phyloP scores from a whole-genome alignment of 179 eudicot genomes.

The Patellifolia procumbens region DNA sequence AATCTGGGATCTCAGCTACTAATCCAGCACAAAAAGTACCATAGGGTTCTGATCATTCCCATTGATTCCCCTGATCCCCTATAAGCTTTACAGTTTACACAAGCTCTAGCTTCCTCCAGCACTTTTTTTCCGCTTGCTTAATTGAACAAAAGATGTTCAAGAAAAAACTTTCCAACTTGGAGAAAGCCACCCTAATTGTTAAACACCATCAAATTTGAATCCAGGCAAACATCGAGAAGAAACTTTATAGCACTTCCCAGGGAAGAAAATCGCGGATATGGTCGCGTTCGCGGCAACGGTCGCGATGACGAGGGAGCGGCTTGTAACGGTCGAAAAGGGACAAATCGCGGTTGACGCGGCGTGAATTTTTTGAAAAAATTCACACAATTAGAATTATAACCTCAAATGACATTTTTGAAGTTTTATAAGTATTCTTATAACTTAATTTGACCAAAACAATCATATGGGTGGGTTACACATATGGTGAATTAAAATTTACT shows the following conservation, averaged over 20 bases:
- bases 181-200: neutral
- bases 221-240: neutral
- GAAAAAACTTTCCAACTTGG: neutral
- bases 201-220: neutral
- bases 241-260: neutral
- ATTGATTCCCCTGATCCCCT: neutral
- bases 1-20: neutral
- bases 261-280: too few species aligned
- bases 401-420: too few species aligned
- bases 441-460: too few species aligned
- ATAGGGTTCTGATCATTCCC: neutral
- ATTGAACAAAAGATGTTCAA: neutral
- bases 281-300: too few species aligned
- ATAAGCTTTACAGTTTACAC: neutral
- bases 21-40: neutral
- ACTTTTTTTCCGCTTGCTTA: neutral
- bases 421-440: too few species aligned
- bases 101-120: neutral
- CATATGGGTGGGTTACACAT: too few species aligned
- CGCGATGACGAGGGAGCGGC: too few species aligned
- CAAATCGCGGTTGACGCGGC: too few species aligned
- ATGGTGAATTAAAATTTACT: too few species aligned
- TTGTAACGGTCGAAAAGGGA: too few species aligned
- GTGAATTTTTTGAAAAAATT: too few species aligned
- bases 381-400: too few species aligned